phyloP scores from a whole-genome alignment of 768 basidiomycete genomes.

The Podaxis sp. region DNA sequence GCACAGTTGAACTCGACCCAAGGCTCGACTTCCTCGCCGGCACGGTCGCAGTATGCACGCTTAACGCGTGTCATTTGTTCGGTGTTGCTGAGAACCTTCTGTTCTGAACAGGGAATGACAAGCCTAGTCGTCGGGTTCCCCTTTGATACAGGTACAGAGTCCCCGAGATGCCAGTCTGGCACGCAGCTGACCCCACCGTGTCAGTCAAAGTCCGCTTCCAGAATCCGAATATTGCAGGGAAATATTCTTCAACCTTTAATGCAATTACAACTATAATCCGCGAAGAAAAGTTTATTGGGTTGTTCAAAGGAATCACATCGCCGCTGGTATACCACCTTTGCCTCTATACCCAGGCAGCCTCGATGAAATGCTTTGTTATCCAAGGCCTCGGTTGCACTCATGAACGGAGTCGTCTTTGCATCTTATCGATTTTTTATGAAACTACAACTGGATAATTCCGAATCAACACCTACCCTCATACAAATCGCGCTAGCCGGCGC shows the following conservation, averaged over 20 bases:
- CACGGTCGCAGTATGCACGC: slow-evolving; percentile 50
- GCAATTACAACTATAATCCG: slow-evolving; percentile 66
- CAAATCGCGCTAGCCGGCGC: slow-evolving; percentile 81
- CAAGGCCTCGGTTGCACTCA: slow-evolving; percentile 67
- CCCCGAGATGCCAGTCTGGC: neutral
- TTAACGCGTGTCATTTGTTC: neutral
- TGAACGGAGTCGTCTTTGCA: slow-evolving; percentile 88
- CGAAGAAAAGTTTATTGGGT: slow-evolving; percentile 66
- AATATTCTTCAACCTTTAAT: slow-evolving; percentile 64
- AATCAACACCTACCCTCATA: slow-evolving; percentile 56
- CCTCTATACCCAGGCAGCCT: neutral
- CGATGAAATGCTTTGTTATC: neutral
- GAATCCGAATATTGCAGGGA: slow-evolving; percentile 53
- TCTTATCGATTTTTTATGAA: slow-evolving; percentile 81
- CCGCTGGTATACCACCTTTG: slow-evolving; percentile 55
- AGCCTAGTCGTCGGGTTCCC: slow-evolving; percentile 74
- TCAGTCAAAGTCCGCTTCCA: slow-evolving; percentile 83
- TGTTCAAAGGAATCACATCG: slow-evolving; percentile 78
- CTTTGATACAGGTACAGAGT: slow-evolving; percentile 53
- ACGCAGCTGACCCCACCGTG: neutral
- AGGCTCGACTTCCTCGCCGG: slow-evolving; percentile 79
- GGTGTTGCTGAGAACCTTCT: neutral
- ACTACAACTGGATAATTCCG: slow-evolving; percentile 49
- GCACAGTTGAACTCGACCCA: slow-evolving; percentile 47
- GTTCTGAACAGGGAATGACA: slow-evolving; percentile 49